Conservation (phyloP, 2,329 filamentous ascomycete species). For the Ophiocordyceps robertsii region DNA sequence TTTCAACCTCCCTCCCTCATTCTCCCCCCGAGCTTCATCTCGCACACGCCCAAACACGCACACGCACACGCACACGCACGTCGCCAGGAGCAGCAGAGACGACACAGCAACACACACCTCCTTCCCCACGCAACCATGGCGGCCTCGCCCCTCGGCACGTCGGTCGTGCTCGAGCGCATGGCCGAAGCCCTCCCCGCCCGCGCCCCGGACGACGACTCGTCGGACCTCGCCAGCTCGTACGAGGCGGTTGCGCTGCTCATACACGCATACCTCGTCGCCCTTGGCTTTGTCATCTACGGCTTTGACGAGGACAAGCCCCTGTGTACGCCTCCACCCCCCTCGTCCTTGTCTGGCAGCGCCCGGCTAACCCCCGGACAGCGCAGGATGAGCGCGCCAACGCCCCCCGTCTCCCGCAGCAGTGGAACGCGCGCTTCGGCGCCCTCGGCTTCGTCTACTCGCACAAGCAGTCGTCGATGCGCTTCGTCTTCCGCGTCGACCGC, state of each 20-base stretch:
- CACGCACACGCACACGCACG: neutral
- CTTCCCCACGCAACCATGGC: conserved; percentile 7
- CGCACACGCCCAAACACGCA: neutral
- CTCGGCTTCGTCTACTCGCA: conserved; percentile 82
- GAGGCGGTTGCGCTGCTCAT: conserved; percentile 75
- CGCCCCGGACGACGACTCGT: conserved; percentile 35
- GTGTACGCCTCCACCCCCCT: conserved; percentile 33
- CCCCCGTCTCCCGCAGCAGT: conserved; percentile 56
- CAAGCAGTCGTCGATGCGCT: conserved; percentile 71
- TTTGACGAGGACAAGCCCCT: conserved; percentile 72
- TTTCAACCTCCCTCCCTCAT: neutral
- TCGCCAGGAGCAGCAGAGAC: neutral
- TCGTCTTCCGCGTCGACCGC: conserved; percentile 67
- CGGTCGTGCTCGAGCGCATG: conserved; percentile 40
- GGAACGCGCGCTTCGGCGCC: conserved; percentile 62
- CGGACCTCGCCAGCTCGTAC: conserved; percentile 55
- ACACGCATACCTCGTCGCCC: conserved; percentile 69
- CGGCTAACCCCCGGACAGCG: conserved; percentile 4
- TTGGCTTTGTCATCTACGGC: conserved; percentile 70
- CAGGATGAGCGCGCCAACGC: conserved; percentile 39
- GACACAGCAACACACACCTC: neutral
- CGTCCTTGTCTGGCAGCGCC: neutral
- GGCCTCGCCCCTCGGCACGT: conserved; percentile 5
- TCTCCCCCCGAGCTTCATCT: neutral
- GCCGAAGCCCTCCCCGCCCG: conserved; percentile 46